These are phyloP conservation scores for Aspergillus nomiae DNA, from an alignment of 2,329 filamentous ascomycete genomes.

Conservation along the genomic window DNA sequence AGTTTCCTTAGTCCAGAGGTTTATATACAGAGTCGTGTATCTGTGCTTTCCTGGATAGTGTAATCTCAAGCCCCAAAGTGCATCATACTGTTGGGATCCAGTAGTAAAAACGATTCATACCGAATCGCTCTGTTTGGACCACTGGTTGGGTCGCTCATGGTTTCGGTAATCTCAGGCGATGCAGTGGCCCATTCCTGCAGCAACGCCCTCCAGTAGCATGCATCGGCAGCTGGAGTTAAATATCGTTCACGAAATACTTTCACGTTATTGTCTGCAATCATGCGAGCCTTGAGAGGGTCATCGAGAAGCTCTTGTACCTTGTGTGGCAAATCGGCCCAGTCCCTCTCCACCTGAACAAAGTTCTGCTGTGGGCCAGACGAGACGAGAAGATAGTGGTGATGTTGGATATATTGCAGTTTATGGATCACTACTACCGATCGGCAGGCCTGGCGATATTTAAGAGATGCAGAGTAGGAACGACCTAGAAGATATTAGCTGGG, in stretches of 20 bases:
- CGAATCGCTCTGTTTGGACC: conserved; percentile 21
- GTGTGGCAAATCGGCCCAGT: conserved; percentile 58
- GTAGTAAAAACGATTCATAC: conserved; percentile 35
- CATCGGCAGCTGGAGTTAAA: conserved; percentile 53
- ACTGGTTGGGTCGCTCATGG: conserved; percentile 15
- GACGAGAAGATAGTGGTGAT: conserved; percentile 49
- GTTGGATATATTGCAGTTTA: conserved; percentile 50
- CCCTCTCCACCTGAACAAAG: conserved; percentile 49
- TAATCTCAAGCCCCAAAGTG: conserved; percentile 15
- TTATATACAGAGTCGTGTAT: too few relatives aligned
- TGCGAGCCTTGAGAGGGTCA: conserved; percentile 41
- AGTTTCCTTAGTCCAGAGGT: too few relatives aligned
- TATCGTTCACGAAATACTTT: conserved; percentile 52
- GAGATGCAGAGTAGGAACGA: conserved; percentile 51
- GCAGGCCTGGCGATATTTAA: conserved; percentile 55
- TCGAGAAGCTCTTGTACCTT: conserved; percentile 41
- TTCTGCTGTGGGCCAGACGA: conserved; percentile 49
- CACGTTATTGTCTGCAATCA: conserved; percentile 52
- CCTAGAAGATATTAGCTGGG: conserved; percentile 17
- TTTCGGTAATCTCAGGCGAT: conserved; percentile 26
- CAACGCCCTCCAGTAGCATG: conserved; percentile 54
- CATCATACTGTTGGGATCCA: conserved; percentile 30
- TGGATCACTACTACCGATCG: conserved; percentile 50
- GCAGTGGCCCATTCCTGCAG: conserved; percentile 33
- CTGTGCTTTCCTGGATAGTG: too few relatives aligned